Percentiles rank a stretch among this genome's conserved stretches.
Conservation (phyloP, 1,139 yeast genomes). For the Blastobotrys buckinghamii region DNA sequence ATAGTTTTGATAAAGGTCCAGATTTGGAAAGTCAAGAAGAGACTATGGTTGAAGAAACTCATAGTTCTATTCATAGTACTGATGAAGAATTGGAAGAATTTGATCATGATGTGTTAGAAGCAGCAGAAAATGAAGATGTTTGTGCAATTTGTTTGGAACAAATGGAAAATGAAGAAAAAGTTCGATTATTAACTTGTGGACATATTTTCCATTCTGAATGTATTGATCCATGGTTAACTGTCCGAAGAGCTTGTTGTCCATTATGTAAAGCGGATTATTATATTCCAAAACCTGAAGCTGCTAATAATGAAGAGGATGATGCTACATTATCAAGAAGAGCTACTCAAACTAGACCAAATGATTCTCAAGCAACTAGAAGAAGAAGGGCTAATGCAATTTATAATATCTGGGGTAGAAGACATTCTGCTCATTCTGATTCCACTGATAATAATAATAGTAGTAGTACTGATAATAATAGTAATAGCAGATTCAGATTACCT, state of each 20-base stretch:
- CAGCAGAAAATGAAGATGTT: constrained; percentile 39
- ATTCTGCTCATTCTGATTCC: neutral
- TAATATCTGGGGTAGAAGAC: constrained; percentile 13
- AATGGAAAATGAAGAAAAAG: constrained; percentile 56
- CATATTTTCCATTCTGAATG: constrained; percentile 80
- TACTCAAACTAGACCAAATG: neutral
- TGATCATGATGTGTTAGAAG: constrained; percentile 12
- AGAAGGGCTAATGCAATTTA: constrained; percentile 11
- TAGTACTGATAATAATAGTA: too few species aligned
- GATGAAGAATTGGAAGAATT: constrained; percentile 8
- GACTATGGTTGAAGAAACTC: constrained; percentile 8
- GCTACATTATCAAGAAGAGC: neutral
- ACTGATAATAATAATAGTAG: neutral
- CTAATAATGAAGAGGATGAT: constrained; percentile 1
- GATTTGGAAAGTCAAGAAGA: constrained; percentile 2
- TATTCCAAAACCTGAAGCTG: constrained; percentile 23
- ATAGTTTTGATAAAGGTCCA: constrained; percentile 9
- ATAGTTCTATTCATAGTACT: neutral
- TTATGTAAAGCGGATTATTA: constrained; percentile 55
- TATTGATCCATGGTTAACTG: constrained; percentile 76
- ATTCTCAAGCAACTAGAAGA: constrained; percentile 10
- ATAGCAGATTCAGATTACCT: neutral
- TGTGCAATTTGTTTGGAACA: constrained; percentile 77
- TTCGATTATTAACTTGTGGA: constrained; percentile 73
- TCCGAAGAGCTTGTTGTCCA: constrained; percentile 77